A percentile compares a stretch with the other conserved stretches of the same genome.
Conservation (phyloP, 257 asterid species). For the Plantago elongata region DNA sequence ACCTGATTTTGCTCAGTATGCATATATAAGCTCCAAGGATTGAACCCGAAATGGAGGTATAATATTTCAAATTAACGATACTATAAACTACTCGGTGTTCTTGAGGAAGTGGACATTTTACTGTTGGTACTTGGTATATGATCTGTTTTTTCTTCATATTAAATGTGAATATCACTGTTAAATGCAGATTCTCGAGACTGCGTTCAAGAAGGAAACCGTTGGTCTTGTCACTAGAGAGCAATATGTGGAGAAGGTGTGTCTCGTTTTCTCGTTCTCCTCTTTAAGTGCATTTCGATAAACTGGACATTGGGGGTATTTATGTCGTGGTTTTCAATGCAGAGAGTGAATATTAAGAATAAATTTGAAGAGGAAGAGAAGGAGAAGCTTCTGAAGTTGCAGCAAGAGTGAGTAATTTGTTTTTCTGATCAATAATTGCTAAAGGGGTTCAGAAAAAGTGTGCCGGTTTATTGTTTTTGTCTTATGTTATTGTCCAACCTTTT, state of each 20-base stretch:
- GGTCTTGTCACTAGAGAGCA: conserved; percentile 95
- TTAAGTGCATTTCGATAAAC: not conserved
- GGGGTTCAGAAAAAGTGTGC: conserved; percentile 4
- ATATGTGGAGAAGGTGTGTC: conserved; percentile 87
- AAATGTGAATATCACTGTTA: conserved; percentile 8
- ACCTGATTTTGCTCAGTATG: too few relatives aligned
- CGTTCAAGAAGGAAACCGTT: conserved; percentile 98
- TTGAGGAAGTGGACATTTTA: not conserved
- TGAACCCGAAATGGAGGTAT: too few relatives aligned
- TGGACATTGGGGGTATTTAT: conserved; percentile 6
- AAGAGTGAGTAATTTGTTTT: conserved; percentile 54
- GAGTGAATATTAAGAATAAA: conserved; percentile 85
- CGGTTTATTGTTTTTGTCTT: not conserved
- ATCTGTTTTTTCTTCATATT: not conserved
- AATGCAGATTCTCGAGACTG: conserved; percentile 84
- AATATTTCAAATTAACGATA: too few relatives aligned
- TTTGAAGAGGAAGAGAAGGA: conserved; percentile 98
- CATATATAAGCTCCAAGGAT: too few relatives aligned
- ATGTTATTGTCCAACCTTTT: not conserved
- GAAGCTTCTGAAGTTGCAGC: conserved; percentile 91
- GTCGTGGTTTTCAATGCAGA: conserved; percentile 35
- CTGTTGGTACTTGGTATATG: not conserved
- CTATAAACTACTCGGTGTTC: not conserved
- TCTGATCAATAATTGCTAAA: not conserved
- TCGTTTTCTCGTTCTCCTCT: not conserved